Evolutionary conservation across 768 basidiomycete species (phyloP).

Genomic region (Dentipellis fragilis): DNA sequence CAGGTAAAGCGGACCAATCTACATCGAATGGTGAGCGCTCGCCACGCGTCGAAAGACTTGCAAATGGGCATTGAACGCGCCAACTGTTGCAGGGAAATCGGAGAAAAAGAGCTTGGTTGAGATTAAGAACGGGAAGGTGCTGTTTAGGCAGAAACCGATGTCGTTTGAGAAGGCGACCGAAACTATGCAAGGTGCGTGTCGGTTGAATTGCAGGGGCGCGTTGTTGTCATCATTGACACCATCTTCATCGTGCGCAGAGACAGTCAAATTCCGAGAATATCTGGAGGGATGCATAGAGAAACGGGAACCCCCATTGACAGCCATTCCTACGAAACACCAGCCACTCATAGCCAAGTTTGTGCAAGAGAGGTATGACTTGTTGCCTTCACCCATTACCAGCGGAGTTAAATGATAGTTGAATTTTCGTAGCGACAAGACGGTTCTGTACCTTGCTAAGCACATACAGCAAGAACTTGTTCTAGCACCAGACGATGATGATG

Average conservation of each 20-base stretch:
- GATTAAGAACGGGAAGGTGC: slow-evolving; percentile 66
- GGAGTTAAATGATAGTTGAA: neutral
- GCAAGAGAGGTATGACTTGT: slow-evolving; percentile 64
- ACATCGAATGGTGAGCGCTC: slow-evolving; percentile 2
- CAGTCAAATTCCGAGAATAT: slow-evolving; percentile 69
- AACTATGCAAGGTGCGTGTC: slow-evolving; percentile 61
- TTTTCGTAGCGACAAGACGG: slow-evolving; percentile 57
- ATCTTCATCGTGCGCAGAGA: slow-evolving; percentile 33
- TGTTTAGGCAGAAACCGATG: slow-evolving; percentile 65
- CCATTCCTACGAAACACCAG: slow-evolving; percentile 58
- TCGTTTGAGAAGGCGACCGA: slow-evolving; percentile 74
- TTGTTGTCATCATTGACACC: neutral
- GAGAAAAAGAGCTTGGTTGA: slow-evolving; percentile 42
- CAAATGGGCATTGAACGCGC: neutral
- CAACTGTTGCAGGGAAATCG: slow-evolving; percentile 26
- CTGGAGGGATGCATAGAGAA: slow-evolving; percentile 43
- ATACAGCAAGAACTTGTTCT: slow-evolving; percentile 65
- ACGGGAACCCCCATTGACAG: slow-evolving; percentile 38
- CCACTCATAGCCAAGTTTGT: slow-evolving; percentile 74
- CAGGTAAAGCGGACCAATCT: neutral
- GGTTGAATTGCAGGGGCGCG: neutral
- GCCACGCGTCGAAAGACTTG: neutral
- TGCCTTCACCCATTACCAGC: neutral
- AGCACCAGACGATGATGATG: slow-evolving; percentile 39
- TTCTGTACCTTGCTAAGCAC: slow-evolving; percentile 51